Evolutionary conservation across 495 filamentous ascomycete species (phyloP).

Genomic region (Cercophora sp.): DNA sequence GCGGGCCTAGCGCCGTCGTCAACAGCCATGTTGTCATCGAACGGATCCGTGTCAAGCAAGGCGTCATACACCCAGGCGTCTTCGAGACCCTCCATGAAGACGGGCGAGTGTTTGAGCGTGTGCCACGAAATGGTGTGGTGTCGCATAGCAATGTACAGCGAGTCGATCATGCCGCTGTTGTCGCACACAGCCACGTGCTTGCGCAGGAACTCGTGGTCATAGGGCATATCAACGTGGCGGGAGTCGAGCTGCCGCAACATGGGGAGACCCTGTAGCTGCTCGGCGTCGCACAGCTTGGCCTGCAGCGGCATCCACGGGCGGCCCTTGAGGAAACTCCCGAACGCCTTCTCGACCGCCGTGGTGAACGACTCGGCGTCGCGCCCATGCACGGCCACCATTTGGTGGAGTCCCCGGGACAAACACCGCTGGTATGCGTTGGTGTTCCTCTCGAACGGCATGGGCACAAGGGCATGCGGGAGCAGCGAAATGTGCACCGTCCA

Average conservation of each 20-base stretch:
- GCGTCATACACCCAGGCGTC: slow-evolving; percentile 47
- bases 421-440: slow-evolving; percentile 56
- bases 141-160: slow-evolving; percentile 53
- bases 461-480: slow-evolving; percentile 45
- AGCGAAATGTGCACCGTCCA: slow-evolving; percentile 57
- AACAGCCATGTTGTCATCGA: slow-evolving; percentile 29
- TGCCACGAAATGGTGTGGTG: slow-evolving; percentile 44
- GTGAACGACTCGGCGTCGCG: slow-evolving; percentile 45
- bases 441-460: slow-evolving; percentile 57
- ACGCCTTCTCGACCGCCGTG: slow-evolving; percentile 44
- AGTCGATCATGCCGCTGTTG: slow-evolving; percentile 48
- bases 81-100: slow-evolving; percentile 48
- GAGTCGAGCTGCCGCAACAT: slow-evolving; percentile 50
- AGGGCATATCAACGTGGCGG: slow-evolving; percentile 31
- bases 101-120: slow-evolving; percentile 41
- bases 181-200: slow-evolving; percentile 48
- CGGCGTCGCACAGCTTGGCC: slow-evolving; percentile 53
- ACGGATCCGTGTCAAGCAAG: slow-evolving; percentile 41
- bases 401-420: slow-evolving; percentile 53
- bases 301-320: slow-evolving; percentile 52
- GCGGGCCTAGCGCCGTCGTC: slow-evolving; percentile 40
- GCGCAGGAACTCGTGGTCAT: slow-evolving; percentile 46
- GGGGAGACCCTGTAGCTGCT: slow-evolving; percentile 49
- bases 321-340: slow-evolving; percentile 44
- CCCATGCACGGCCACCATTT: slow-evolving; percentile 46